Conservation (phyloP, 768 basidiomycete species). For the Suillus luteus region DNA sequence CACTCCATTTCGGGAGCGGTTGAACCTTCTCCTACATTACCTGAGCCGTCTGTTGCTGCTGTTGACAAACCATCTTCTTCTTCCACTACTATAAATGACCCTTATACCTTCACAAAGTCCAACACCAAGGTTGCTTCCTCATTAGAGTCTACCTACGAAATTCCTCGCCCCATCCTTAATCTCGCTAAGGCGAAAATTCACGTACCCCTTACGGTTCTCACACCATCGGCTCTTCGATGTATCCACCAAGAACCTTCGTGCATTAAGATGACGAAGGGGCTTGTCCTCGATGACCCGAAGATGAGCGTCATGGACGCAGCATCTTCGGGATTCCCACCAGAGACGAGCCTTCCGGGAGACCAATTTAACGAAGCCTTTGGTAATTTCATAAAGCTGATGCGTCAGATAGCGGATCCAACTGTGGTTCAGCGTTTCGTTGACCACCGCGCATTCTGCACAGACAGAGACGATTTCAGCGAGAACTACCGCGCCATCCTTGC, state of each 20-base stretch:
- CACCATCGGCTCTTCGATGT: not conserved
- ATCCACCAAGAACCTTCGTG: not conserved
- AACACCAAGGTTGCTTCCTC: too few relatives aligned
- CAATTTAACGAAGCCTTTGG: not conserved
- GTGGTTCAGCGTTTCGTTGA: not conserved
- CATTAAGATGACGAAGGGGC: not conserved
- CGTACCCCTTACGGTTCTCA: not conserved
- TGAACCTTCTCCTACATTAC: too few relatives aligned
- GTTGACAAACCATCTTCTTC: too few relatives aligned
- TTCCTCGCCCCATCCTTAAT: not conserved
- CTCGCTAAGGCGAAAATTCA: not conserved
- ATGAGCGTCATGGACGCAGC: not conserved
- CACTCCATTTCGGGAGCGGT: too few relatives aligned
- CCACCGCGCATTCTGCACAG: not conserved
- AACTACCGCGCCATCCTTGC: not conserved
- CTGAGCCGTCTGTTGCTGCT: too few relatives aligned
- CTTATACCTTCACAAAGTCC: too few relatives aligned
- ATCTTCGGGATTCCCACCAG: not conserved
- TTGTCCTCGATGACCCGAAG: not conserved
- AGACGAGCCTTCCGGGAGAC: not conserved
- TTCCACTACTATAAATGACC: too few relatives aligned
- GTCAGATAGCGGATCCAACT: not conserved
- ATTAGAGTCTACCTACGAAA: too few relatives aligned
- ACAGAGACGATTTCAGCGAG: not conserved
- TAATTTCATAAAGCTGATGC: not conserved